Evolutionary conservation across 2,329 filamentous ascomycete genomes (phyloP).

Genomic region (Colletotrichum acutatum): DNA sequence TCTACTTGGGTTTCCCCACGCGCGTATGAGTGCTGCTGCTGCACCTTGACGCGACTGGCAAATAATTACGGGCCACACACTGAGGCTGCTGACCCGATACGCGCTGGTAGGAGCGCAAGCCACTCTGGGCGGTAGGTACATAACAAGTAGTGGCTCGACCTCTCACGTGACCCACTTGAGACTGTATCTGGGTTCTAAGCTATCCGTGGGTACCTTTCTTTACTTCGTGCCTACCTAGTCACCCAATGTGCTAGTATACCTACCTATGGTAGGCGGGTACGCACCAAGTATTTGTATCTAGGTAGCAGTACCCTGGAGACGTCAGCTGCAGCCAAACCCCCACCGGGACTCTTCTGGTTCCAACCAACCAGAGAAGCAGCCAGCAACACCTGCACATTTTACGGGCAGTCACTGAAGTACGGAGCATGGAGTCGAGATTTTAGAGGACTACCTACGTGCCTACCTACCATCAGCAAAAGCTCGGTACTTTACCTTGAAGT

Average conservation of each 20-base stretch:
- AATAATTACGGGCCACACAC: slow-evolving; percentile 12
- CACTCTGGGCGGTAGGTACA: neutral
- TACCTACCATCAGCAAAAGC: neutral
- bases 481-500: neutral
- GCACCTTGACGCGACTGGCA: slow-evolving; percentile 23
- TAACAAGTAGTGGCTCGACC: neutral
- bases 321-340: neutral
- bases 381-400: slow-evolving; percentile 20
- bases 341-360: neutral
- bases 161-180: slow-evolving; percentile 3
- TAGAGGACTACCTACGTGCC: too few species aligned
- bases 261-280: too few species aligned
- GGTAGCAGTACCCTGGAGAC: neutral
- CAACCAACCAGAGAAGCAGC: slow-evolving; percentile 24
- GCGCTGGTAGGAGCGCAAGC: slow-evolving; percentile 1
- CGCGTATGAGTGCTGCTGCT: slow-evolving; percentile 23
- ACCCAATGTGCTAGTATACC: too few species aligned
- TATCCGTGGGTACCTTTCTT: too few species aligned
- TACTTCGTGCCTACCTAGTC: too few species aligned
- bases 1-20: slow-evolving; percentile 17
- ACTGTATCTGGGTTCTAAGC: neutral
- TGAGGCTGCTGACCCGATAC: neutral
- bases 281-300: too few species aligned
- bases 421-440: too few species aligned
- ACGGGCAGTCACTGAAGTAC: neutral